A percentile compares a stretch with the other conserved stretches of the same genome.
Conservation (phyloP, 2,329 filamentous ascomycete species). For the Colletotrichum sp. region DNA sequence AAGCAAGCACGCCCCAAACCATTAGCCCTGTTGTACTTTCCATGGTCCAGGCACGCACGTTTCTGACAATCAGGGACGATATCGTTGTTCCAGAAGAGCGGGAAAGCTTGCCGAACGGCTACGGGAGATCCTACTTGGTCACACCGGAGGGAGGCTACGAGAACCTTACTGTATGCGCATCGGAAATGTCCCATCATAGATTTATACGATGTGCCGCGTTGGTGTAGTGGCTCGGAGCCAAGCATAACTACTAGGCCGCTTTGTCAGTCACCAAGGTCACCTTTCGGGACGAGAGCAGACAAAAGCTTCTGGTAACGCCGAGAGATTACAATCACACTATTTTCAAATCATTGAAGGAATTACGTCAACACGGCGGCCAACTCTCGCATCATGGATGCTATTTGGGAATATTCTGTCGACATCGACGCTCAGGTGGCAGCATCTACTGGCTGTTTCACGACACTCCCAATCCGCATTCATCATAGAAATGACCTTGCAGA, state of each 20-base stretch:
- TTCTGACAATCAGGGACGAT: not conserved
- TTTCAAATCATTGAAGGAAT: not conserved
- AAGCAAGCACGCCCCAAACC: not conserved
- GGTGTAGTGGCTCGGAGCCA: not conserved
- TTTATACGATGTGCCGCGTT: not conserved
- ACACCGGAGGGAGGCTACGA: not conserved
- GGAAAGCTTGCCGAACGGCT: not conserved
- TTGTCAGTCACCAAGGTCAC: not conserved
- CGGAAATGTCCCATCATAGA: not conserved
- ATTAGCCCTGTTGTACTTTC: not conserved
- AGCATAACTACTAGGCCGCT: not conserved
- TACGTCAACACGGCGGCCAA: not conserved
- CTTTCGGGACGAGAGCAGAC: not conserved
- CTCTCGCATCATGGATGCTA: not conserved
- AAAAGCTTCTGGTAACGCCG: not conserved
- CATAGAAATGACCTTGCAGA: not conserved
- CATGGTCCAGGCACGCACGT: fast-evolving
- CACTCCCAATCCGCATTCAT: conserved; percentile 5
- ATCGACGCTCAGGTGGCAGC: not conserved
- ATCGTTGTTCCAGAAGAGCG: not conserved
- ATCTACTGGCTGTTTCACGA: conserved; percentile 2
- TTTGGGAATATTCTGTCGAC: not conserved
- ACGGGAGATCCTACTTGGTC: not conserved
- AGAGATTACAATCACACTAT: not conserved
- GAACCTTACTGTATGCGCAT: not conserved